Conservation (phyloP, 2,329 filamentous ascomycete genomes). For the Fusarium musae region DNA sequence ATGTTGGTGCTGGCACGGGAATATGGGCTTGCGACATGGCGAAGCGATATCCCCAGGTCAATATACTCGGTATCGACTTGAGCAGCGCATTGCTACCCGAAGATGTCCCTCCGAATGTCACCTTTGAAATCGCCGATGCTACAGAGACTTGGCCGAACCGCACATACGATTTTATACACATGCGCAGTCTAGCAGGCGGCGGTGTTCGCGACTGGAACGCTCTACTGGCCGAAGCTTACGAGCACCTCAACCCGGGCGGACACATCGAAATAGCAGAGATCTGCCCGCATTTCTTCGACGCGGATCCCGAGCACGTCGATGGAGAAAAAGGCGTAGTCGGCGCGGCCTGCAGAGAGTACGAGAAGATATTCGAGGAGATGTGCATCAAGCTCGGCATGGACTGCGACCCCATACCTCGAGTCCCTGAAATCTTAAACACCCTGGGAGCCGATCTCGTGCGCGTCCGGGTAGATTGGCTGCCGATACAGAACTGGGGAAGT, state of each 20-base stretch:
- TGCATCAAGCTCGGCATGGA: constrained; percentile 49
- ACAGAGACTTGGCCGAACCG: constrained; percentile 57
- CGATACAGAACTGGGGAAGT: constrained; percentile 53
- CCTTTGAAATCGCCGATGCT: constrained; percentile 68
- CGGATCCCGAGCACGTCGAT: constrained; percentile 45
- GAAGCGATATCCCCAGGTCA: constrained; percentile 52
- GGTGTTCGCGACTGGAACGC: constrained; percentile 57
- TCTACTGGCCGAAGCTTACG: constrained; percentile 51
- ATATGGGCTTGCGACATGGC: constrained; percentile 58
- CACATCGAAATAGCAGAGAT: constrained; percentile 58
- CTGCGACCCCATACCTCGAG: constrained; percentile 53
- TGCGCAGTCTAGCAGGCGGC: constrained; percentile 56
- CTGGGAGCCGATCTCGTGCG: constrained; percentile 55
- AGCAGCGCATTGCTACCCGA: constrained; percentile 54
- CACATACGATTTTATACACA: constrained; percentile 56
- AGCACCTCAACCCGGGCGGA: constrained; percentile 56
- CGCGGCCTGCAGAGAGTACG: constrained; percentile 49
- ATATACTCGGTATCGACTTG: constrained; percentile 55
- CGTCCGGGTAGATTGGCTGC: constrained; percentile 55
- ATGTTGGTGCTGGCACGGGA: constrained; percentile 57
- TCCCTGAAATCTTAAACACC: constrained; percentile 49
- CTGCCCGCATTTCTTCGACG: constrained; percentile 54
- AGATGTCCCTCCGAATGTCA: constrained; percentile 67
- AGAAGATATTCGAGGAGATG: constrained; percentile 47
- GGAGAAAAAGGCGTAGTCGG: constrained; percentile 40